Evolutionary conservation across 345 rosid genomes (phyloP).

Genomic region (Kernera saxatilis): DNA sequence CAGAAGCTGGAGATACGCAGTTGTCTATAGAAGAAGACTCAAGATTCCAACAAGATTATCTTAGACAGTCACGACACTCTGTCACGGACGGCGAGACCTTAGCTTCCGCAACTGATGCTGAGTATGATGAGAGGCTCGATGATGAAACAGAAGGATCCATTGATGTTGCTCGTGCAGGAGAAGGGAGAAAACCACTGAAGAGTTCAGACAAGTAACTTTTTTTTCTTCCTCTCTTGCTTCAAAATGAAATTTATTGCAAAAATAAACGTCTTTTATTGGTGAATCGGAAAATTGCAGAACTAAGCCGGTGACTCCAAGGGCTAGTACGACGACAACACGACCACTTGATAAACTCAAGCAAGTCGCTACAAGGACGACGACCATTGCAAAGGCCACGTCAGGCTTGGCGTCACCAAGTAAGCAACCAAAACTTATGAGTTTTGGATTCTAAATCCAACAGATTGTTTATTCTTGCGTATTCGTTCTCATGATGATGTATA

Average conservation of each 20-base stretch:
- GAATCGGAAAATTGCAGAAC: conserved; percentile 8
- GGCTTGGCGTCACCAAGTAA: conserved; percentile 24
- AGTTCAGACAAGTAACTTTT: conserved; percentile 13
- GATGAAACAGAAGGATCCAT: conserved; percentile 15
- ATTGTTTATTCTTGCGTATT: neutral
- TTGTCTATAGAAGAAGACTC: conserved; percentile 10
- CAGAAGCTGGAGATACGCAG: conserved; percentile 19
- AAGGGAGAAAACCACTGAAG: conserved; percentile 26
- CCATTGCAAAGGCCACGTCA: conserved; percentile 15
- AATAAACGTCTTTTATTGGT: neutral
- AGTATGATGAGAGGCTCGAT: conserved; percentile 10
- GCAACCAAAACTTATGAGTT: neutral
- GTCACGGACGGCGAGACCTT: neutral
- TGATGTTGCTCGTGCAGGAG: conserved; percentile 8
- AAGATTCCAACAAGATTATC: conserved; percentile 21
- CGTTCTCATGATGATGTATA: neutral
- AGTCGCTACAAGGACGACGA: conserved; percentile 17
- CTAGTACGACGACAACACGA: conserved; percentile 15
- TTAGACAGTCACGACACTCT: conserved; percentile 4
- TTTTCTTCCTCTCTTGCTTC: neutral
- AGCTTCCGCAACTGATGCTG: conserved; percentile 10
- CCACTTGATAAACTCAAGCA: conserved; percentile 31
- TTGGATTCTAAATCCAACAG: neutral
- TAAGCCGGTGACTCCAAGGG: conserved; percentile 29
- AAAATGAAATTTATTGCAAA: neutral